Conservation (phyloP, 768 basidiomycete species). For the Lentinula aciculospora region DNA sequence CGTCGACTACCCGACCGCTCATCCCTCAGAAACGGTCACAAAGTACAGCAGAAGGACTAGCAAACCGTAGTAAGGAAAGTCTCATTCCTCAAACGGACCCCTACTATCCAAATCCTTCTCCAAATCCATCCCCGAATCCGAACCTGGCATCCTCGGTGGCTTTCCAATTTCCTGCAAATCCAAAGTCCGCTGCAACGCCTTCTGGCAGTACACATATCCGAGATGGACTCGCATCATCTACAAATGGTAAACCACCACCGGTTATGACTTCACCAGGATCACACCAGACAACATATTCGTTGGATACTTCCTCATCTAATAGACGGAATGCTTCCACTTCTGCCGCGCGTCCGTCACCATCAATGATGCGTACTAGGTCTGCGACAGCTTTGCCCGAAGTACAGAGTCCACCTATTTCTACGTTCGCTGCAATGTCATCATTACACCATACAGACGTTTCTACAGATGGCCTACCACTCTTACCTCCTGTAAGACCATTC, state of each 20-base stretch:
- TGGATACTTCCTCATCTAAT: slow-evolving; percentile 37
- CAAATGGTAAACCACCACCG: neutral
- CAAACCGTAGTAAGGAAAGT: slow-evolving; percentile 5
- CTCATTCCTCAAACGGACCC: neutral
- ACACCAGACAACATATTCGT: slow-evolving; percentile 55
- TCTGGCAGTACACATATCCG: slow-evolving; percentile 15
- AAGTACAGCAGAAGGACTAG: slow-evolving; percentile 28
- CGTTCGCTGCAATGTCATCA: slow-evolving; percentile 9
- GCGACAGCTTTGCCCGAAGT: slow-evolving; percentile 35
- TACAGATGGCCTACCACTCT: slow-evolving; percentile 20
- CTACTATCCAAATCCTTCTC: neutral
- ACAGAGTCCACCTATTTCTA: neutral
- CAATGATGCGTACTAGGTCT: slow-evolving; percentile 35
- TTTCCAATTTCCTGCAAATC: slow-evolving; percentile 36
- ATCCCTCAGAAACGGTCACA: slow-evolving; percentile 37
- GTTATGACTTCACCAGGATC: slow-evolving; percentile 21
- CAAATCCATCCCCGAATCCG: neutral
- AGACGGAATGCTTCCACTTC: slow-evolving; percentile 18
- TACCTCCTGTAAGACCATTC: slow-evolving; percentile 42
- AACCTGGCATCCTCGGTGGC: slow-evolving; percentile 28
- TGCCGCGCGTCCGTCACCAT: slow-evolving; percentile 17
- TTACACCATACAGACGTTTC: slow-evolving; percentile 1
- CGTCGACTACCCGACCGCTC: slow-evolving; percentile 20
- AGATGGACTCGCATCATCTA: neutral
- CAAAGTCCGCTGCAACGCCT: slow-evolving; percentile 22